Percentiles rank a stretch among this genome's conserved stretches.
These are phyloP conservation scores for Boechera divaricarpa DNA, from an alignment of 345 rosid species.

Conservation along the genomic window DNA sequence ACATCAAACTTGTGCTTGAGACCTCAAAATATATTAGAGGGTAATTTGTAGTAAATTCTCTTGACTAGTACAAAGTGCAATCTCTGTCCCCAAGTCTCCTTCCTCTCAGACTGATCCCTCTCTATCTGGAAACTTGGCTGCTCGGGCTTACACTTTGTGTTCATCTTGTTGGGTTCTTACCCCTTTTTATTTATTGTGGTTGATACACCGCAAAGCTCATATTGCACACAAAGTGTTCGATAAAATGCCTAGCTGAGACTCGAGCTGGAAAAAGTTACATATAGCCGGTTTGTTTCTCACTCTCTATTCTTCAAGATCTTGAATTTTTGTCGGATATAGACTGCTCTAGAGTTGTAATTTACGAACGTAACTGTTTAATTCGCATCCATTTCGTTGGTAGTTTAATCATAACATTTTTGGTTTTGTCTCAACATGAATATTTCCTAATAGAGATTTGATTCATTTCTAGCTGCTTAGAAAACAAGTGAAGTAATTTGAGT, in stretches of 20 bases:
- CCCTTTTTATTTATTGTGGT: not conserved
- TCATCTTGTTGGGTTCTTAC: not conserved
- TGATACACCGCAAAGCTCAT: not conserved
- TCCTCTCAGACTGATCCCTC: not conserved
- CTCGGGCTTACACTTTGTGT: not conserved
- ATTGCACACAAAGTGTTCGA: slow-evolving; percentile 38
- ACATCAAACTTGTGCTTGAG: no score
- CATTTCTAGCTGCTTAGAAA: slow-evolving; percentile 28
- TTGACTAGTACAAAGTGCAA: not conserved
- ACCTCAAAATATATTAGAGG: no score
- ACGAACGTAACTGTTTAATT: not conserved
- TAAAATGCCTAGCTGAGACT: slow-evolving; percentile 34
- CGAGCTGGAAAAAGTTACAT: not conserved
- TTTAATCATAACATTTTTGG: not conserved
- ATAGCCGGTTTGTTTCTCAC: slow-evolving; percentile 4
- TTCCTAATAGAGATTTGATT: slow-evolving; percentile 6
- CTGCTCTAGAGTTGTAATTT: not conserved
- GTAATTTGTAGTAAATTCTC: not conserved
- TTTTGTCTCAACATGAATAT: not conserved
- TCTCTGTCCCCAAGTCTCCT: not conserved
- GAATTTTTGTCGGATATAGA: no score
- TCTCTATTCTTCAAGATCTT: not conserved
- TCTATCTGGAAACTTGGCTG: not conserved
- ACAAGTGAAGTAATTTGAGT: slow-evolving; percentile 18
- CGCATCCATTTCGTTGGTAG: not conserved